Percentiles rank a stretch among this genome's conserved stretches.
These are phyloP conservation scores for Herpetomonas samuelpessoai DNA, from an alignment of 208 protist genomes.

Conservation along the genomic window DNA sequence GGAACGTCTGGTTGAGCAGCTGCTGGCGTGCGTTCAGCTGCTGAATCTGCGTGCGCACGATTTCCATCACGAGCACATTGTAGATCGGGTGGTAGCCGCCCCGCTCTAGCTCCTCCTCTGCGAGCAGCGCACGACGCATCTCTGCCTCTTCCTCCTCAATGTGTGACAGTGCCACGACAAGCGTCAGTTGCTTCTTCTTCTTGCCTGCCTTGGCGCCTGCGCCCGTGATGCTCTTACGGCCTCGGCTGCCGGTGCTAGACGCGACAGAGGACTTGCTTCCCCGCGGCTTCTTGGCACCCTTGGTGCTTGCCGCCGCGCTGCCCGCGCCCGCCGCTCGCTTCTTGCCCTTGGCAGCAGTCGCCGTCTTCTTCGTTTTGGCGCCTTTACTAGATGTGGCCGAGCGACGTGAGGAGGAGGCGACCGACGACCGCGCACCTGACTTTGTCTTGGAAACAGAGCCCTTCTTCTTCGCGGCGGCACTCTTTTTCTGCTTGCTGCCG, in stretches of 20 bases:
- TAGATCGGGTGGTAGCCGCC: conserved; percentile 53
- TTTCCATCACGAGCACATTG: conserved; percentile 69
- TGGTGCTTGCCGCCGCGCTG: background rate
- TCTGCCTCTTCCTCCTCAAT: conserved; percentile 34
- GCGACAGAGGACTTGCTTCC: no score
- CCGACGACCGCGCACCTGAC: no score
- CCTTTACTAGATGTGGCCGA: conserved; percentile 3
- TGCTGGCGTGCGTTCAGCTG: conserved; percentile 63
- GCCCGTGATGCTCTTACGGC: background rate
- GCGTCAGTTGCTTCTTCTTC: conserved; percentile 17
- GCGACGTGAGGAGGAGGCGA: background rate
- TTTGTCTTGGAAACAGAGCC: no score
- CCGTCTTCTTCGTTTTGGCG: conserved; percentile 14
- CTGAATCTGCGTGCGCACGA: conserved; percentile 54
- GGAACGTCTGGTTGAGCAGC: conserved; percentile 55
- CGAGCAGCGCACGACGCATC: conserved; percentile 29
- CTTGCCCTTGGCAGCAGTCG: background rate
- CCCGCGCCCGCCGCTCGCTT: conserved; percentile 3
- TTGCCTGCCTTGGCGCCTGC: background rate
- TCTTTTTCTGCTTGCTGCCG: no score
- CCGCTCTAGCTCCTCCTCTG: conserved; percentile 50
- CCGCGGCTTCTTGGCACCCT: background rate
- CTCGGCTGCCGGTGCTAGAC: background rate
- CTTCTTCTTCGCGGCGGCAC: no score
- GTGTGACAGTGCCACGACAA: conserved; percentile 15